A percentile compares a stretch with the other conserved stretches of the same genome.
These are phyloP conservation scores for Crithidia fasciculata DNA, from an alignment of 208 protist genomes.

Conservation along the genomic window DNA sequence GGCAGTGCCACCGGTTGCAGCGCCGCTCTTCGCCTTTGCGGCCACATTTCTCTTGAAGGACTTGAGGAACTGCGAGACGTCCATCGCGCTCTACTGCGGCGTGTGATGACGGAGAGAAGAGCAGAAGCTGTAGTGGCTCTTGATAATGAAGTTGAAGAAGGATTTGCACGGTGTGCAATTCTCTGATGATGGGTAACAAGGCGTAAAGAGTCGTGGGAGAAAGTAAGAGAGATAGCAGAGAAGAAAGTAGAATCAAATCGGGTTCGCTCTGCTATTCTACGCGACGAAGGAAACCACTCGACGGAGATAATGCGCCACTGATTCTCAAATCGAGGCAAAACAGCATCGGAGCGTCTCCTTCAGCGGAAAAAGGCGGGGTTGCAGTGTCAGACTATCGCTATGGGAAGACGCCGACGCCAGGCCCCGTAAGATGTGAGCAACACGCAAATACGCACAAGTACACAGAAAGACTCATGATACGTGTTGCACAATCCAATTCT, in stretches of 20 bases:
- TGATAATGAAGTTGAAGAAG: too few relatives aligned
- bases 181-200: too few relatives aligned
- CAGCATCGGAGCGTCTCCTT: neutral
- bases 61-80: slow-evolving; percentile 79
- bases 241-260: neutral
- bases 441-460: too few relatives aligned
- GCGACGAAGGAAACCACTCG: too few relatives aligned
- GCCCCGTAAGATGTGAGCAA: too few relatives aligned
- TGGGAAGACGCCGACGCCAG: too few relatives aligned
- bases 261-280: too few relatives aligned
- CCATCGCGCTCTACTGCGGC: slow-evolving; percentile 29
- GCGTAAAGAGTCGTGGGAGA: neutral
- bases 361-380: neutral
- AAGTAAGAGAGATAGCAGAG: slow-evolving; percentile 5
- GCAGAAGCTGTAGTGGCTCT: neutral
- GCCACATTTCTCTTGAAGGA: slow-evolving; percentile 56
- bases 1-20: neutral
- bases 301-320: too few relatives aligned
- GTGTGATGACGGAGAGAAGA: neutral
- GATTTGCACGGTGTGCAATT: too few relatives aligned
- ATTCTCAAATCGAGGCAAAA: neutral
- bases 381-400: too few relatives aligned
- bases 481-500: too few relatives aligned
- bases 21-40: neutral
- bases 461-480: too few relatives aligned